Base-by-base conservation (phyloP, 2,329 filamentous ascomycete species). In the Neofusicoccum cordaticola region DNA sequence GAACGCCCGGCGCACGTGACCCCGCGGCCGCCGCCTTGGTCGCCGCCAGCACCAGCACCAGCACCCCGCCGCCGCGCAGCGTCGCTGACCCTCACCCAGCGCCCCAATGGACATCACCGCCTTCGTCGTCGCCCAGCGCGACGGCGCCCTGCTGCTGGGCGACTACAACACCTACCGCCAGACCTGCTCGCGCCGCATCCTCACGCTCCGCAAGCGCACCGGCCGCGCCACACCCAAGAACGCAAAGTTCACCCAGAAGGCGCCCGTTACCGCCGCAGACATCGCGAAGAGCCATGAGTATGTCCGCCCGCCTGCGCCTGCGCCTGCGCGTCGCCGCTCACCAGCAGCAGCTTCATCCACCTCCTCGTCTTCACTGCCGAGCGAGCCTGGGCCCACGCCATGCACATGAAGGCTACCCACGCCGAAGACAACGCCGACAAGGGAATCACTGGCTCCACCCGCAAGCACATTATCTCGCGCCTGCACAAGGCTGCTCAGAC, bases 311-410 rank as follows among this genome's bases (percentile, higher is more conserved):
- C 56, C 17, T 1, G 3, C 60, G n/a, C 13, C 45, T 34, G 7
- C 1, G n/a, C 13, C 45, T 34, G 7, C 1, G 41, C n/a, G 17
- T 39, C 19, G 48, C 37, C 3, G 52, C 45, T 39, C 42, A 47
- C 31, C 66, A 15, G 51, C 17, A 3, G 22, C 70, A 96, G 92
- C 77, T 91, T 88, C 78, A 86, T 89, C 56, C 84, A 90, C 69
- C 83, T 97, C n/a, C 83, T 94, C 37, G 84, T 99, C 64, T 87
- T 97, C 72, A 91, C 88, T 44, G 88, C 93, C 66, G 95, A 99
- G 81, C 87, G 95, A 68, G 92, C 93, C 60, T 98, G 93, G 92
- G 94, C 95, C 42, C 90, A 97, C 77, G 94, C 93, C 65, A 96
- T 98, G 93, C 88, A 90, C 74, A 92, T 97, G 85, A 97, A 96